Evolutionary conservation across 2,329 filamentous ascomycete species (phyloP).

Genomic region (Neopestalotiopsis sp.): DNA sequence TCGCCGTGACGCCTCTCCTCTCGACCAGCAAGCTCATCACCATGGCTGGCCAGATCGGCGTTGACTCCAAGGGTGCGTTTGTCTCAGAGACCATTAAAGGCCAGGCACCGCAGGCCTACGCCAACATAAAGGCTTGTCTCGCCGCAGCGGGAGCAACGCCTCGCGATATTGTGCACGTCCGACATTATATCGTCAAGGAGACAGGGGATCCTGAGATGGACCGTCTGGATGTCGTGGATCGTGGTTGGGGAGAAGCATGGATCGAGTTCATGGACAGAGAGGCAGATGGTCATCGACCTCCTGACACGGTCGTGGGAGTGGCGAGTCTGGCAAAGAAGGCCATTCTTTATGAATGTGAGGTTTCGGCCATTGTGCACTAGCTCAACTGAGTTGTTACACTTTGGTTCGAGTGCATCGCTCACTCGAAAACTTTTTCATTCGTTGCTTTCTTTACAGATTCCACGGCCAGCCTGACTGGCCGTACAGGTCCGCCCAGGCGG

Average conservation of each 20-base stretch:
- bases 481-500: too few relatives aligned
- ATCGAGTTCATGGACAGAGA: conserved; percentile 6
- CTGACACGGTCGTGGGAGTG: conserved; percentile 11
- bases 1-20: conserved; percentile 6
- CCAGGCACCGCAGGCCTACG: conserved; percentile 2
- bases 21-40: conserved; percentile 3
- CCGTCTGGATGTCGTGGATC: conserved; percentile 7
- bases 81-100: background rate
- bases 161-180: conserved; percentile 8
- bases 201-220: background rate
- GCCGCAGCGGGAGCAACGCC: conserved; percentile 8
- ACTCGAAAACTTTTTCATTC: too few relatives aligned
- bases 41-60: background rate
- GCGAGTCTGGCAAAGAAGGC: conserved; percentile 10
- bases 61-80: background rate
- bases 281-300: background rate
- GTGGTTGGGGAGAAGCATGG: conserved; percentile 9
- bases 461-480: too few relatives aligned
- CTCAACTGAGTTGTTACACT: background rate
- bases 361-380: conserved; percentile 9
- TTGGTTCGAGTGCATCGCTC: background rate
- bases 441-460: too few relatives aligned
- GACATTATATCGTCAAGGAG: conserved; percentile 12
- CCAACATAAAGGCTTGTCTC: conserved; percentile 9
- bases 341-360: conserved; percentile 15